Conservation (phyloP, 768 basidiomycete species). For the Podaxis carcinomalis region DNA sequence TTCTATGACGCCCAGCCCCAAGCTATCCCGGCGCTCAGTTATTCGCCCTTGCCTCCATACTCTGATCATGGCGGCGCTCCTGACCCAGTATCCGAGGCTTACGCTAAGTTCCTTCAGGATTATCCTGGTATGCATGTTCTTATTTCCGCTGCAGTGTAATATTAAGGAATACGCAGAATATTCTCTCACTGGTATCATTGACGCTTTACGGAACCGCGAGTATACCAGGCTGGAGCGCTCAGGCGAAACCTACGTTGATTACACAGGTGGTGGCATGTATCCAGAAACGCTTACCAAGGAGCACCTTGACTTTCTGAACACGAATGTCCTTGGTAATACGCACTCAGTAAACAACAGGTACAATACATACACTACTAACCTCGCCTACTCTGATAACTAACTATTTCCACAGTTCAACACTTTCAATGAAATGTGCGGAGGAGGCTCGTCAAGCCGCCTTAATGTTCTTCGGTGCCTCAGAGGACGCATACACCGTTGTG, state of each 20-base stretch:
- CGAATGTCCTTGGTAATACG: slow-evolving; percentile 73
- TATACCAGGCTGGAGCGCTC: slow-evolving; percentile 52
- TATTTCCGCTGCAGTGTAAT: too few species aligned
- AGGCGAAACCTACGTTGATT: slow-evolving; percentile 79
- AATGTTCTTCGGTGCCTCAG: slow-evolving; percentile 69
- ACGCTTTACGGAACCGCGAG: slow-evolving; percentile 61
- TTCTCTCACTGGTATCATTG: slow-evolving; percentile 63
- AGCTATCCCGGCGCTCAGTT: slow-evolving; percentile 8
- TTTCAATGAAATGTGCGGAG: slow-evolving; percentile 61
- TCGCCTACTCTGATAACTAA: neutral
- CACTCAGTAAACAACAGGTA: slow-evolving; percentile 81
- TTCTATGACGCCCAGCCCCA: neutral
- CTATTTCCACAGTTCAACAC: slow-evolving; percentile 47
- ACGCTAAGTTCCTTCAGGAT: slow-evolving; percentile 42
- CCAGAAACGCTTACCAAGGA: slow-evolving; percentile 72
- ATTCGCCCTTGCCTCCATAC: neutral
- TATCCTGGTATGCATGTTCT: slow-evolving; percentile 26
- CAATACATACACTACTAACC: slow-evolving; percentile 28
- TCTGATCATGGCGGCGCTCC: neutral
- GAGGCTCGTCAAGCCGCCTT: slow-evolving; percentile 73
- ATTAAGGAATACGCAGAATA: slow-evolving; percentile 37
- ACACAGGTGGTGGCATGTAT: slow-evolving; percentile 81
- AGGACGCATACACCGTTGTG: slow-evolving; percentile 71
- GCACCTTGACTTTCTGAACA: slow-evolving; percentile 65
- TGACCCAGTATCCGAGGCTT: slow-evolving; percentile 34